Evolutionary conservation across 225 moss, liverwort and hornwort genomes (phyloP), one percentile per base, ranked within the genome.

Genomic region (Ulota crispa): DNA sequence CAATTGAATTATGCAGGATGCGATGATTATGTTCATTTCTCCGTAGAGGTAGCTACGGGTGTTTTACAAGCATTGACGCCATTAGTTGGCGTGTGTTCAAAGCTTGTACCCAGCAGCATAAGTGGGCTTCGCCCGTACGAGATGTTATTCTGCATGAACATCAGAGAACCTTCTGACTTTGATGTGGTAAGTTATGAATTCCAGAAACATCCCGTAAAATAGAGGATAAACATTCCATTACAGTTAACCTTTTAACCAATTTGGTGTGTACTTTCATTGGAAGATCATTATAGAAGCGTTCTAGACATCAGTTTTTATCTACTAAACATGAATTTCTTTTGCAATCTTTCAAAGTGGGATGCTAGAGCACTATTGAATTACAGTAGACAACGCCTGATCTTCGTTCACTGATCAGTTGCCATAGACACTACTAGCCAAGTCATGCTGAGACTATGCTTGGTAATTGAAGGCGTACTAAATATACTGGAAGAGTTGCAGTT

Each of bases 41-140:
- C 91, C 3, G 83, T 94, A 8, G 90, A 96, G 39, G 67, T 94
- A 42, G 87, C 90, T 24, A 85, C 88, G 12, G 94, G 92, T 32
- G 73, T 56, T 28, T 61, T 81, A 10, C 77, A 82, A 78, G 90
- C 88, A 23, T 69, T 96, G 73, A 94, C 94, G 62, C 95, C 95
- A 24, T 63, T 86, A 59, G 76, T 57, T 56, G 93, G 93, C n/a
- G 83, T 94, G 57, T 81, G 89, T 45, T 90, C 92, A 16, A 90
- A 85, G 78, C 84, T 95, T 8, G 21, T 95, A 24, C 94, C 94
- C 28, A 95, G 94, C 82, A 92, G 93, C 77, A 95, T 94, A 28
- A 94, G 92, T 64, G 95, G 93, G 6, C 56, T 87, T 12, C 91
- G 86, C 47, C 95, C 95, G 0, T 87, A 94, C 41, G 92, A 95